phyloP scores from a whole-genome alignment of 2,329 filamentous ascomycete species.

The Diaporthe australafricana region DNA sequence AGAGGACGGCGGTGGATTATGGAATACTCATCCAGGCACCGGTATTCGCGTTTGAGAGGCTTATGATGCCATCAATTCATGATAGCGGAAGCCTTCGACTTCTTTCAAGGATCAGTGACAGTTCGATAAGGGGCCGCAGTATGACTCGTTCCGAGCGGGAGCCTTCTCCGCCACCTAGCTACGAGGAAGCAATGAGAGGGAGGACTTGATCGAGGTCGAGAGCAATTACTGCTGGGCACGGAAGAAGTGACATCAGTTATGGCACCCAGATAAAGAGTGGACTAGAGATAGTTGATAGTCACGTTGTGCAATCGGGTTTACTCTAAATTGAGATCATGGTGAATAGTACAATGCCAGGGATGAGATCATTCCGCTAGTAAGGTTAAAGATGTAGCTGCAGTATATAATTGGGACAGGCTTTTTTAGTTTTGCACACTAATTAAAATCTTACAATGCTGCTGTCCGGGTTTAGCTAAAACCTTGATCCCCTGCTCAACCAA shows the following conservation, averaged over 20 bases:
- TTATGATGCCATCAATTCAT: background rate
- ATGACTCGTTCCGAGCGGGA: background rate
- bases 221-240: no score
- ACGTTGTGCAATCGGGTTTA: no score
- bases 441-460: slow-evolving; percentile 67
- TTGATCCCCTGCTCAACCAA: slow-evolving; percentile 63
- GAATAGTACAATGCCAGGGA: no score
- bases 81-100: background rate
- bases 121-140: no score
- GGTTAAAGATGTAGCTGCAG: background rate
- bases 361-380: no score
- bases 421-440: slow-evolving; percentile 44
- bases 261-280: no score
- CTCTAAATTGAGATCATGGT: no score
- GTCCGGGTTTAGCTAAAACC: slow-evolving; percentile 62
- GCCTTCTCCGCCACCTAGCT: background rate
- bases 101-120: rapidly evolving
- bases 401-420: background rate
- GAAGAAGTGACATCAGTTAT: no score
- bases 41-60: background rate
- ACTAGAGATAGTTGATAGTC: no score
- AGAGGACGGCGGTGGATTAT: background rate
- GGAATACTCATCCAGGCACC: background rate
- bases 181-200: no score
- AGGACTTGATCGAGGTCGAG: no score